These are phyloP conservation scores for Berberis thunbergii DNA, from an alignment of 164 flowering plant species.

Conservation along the genomic window DNA sequence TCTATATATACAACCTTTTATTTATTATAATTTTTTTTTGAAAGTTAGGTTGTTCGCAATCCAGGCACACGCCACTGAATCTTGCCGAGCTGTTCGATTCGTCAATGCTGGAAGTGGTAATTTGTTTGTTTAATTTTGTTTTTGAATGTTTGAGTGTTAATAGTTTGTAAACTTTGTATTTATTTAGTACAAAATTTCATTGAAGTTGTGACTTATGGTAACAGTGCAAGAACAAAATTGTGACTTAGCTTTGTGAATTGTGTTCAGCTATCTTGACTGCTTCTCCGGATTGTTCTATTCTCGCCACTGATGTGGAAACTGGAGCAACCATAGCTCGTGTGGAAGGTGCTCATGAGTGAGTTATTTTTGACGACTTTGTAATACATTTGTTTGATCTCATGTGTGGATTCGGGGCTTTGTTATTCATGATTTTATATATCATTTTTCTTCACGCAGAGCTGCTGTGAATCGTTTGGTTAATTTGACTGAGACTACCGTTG, in stretches of 20 bases:
- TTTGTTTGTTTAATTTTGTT: neutral
- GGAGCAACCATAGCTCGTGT: constrained; percentile 60
- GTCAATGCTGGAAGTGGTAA: constrained; percentile 40
- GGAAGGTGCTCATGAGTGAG: constrained; percentile 72
- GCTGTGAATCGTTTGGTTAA: constrained; percentile 63
- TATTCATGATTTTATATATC: neutral
- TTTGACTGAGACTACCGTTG: constrained; percentile 71
- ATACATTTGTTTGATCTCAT: neutral
- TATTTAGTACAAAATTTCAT: too few relatives aligned
- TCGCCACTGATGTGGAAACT: constrained; percentile 78
- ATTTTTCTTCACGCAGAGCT: constrained; percentile 32
- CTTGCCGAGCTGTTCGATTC: constrained; percentile 81
- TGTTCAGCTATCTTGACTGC: constrained; percentile 62
- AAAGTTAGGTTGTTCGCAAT: constrained; percentile 43
- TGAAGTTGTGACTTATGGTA: too few relatives aligned
- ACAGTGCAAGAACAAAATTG: neutral
- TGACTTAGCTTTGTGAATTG: neutral
- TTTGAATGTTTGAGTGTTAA: neutral
- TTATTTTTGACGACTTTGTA: neutral
- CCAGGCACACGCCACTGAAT: constrained; percentile 55
- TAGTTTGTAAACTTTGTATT: too few relatives aligned
- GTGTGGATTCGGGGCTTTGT: neutral
- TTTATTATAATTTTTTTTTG: neutral
- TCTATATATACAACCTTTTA: too few relatives aligned
- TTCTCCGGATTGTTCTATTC: constrained; percentile 72